Evolutionary conservation across 306 rosid species (phyloP), one percentile per base, ranked within the genome.

Genomic region (Dalbergia cochinchinensis): DNA sequence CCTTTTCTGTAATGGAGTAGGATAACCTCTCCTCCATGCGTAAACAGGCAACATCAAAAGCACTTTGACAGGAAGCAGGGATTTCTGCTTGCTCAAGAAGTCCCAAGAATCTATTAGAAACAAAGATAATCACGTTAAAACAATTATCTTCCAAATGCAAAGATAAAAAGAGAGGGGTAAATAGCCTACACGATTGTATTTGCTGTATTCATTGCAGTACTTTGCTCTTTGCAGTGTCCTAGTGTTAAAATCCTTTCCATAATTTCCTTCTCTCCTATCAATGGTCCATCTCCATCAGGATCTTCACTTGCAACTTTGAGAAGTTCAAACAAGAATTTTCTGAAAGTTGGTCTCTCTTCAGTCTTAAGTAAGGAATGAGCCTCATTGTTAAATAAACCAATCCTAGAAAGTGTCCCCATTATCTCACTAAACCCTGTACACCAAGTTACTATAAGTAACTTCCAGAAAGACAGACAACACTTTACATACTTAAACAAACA

Each of bases 21-120:
- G 92, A 76, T 82, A 95, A 72, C 73, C 87, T 86, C 69, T 93
- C 97, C 83, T 92, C 96, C 99, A 95, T 95, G 44, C 91, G 87
- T 50, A 71, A 83, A 86, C 99, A 93, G 16, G 78, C 72, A 74
- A 90, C 93, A 41, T 91, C 94, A 84, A 95, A 93, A 73, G 97
- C 93, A 79, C 94, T 90, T 88, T 75, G 82, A 87, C 98, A 91
- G 69, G 96, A 90, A 78, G 65, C 71, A 60, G 98, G 98, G 67
- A 95, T 87, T 83, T 90, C 92, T 68, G 79, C 86, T 71, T 87
- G 80, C 78, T 89, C 99, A 15, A 84, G 79, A 79, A 92, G 87
- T 58, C 99, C 99, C 90, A 95, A 89, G 78, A 88, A 90, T 85
- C 99, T 95, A 61, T 62, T 62, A 51, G 50, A 77, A 78, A 73